Evolutionary conservation across 176 grass and related monocot species (phyloP).

Genomic region (Aegilops sharonensis): DNA sequence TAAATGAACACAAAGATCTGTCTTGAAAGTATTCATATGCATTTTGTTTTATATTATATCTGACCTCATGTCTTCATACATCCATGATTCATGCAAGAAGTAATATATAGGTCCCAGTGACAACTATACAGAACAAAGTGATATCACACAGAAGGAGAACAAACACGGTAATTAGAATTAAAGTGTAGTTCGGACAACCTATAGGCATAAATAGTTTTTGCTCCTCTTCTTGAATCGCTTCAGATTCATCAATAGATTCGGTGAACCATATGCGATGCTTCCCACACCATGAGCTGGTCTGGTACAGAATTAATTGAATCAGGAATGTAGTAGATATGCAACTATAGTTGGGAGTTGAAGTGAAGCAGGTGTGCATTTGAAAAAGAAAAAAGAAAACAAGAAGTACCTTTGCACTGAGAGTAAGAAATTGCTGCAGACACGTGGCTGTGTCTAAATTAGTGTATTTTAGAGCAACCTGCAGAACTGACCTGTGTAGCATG

Average conservation of each 20-base stretch:
- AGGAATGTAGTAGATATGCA: too few relatives aligned
- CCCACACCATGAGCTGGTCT: constrained; percentile 79
- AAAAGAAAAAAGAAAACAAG: not conserved
- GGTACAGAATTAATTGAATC: too few relatives aligned
- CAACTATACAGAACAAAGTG: too few relatives aligned
- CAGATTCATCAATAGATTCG: constrained; percentile 44
- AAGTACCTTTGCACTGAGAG: constrained; percentile 32
- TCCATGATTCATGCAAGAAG: too few relatives aligned
- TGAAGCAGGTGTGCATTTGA: too few relatives aligned
- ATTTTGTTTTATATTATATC: too few relatives aligned
- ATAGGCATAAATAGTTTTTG: constrained; percentile 44
- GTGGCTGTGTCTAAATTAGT: constrained; percentile 35
- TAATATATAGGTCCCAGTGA: too few relatives aligned
- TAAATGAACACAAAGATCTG: too few relatives aligned
- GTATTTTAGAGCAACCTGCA: constrained; percentile 67
- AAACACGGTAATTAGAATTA: not conserved
- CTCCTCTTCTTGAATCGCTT: constrained; percentile 57
- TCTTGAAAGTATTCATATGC: too few relatives aligned
- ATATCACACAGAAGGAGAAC: too few relatives aligned
- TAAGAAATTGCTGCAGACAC: constrained; percentile 54
- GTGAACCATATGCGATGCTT: constrained; percentile 50
- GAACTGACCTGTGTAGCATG: constrained; percentile 60
- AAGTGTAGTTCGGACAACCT: constrained; percentile 40
- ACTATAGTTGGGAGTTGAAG: too few relatives aligned
- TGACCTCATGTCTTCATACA: too few relatives aligned